Conservation (phyloP, 2,329 filamentous ascomycete species). For the Lachnum nothofagi region DNA sequence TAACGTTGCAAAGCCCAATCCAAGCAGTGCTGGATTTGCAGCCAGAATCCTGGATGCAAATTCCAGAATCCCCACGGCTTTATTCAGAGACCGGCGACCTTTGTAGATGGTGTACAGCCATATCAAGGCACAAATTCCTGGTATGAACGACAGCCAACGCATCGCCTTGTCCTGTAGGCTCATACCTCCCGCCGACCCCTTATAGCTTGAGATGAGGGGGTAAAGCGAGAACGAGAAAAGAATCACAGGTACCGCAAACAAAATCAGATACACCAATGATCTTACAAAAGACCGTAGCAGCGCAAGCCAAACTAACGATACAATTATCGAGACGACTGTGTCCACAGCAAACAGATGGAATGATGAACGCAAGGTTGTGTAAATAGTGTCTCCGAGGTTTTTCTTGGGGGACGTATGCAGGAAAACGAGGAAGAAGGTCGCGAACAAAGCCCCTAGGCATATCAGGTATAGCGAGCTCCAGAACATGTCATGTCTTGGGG, state of each 20-base stretch:
- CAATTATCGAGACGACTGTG: conserved; percentile 81
- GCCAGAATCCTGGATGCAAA: conserved; percentile 85
- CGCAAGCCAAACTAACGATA: conserved; percentile 87
- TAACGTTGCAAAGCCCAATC: conserved; percentile 77
- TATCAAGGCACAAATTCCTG: conserved; percentile 64
- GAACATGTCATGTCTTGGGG: conserved; percentile 80
- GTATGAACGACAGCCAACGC: conserved; percentile 79
- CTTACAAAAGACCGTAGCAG: conserved; percentile 82
- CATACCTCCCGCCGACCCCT: conserved; percentile 66
- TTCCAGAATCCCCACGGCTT: conserved; percentile 82
- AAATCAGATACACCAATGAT: conserved; percentile 72
- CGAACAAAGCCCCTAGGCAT: conserved; percentile 73
- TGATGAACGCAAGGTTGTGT: conserved; percentile 78
- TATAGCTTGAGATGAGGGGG: conserved; percentile 83
- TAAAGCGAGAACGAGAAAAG: conserved; percentile 88
- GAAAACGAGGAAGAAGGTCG: conserved; percentile 84
- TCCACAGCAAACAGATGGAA: conserved; percentile 87
- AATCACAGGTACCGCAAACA: conserved; percentile 79
- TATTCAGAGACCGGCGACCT: conserved; percentile 73
- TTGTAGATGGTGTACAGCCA: conserved; percentile 83
- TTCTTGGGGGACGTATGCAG: conserved; percentile 73
- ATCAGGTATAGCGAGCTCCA: conserved; percentile 90
- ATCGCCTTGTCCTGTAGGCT: conserved; percentile 83
- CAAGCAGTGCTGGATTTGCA: conserved; percentile 74
- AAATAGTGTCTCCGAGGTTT: conserved; percentile 87